phyloP scores from a whole-genome alignment of 2,329 filamentous ascomycete species.

The Geosmithia putterillii region DNA sequence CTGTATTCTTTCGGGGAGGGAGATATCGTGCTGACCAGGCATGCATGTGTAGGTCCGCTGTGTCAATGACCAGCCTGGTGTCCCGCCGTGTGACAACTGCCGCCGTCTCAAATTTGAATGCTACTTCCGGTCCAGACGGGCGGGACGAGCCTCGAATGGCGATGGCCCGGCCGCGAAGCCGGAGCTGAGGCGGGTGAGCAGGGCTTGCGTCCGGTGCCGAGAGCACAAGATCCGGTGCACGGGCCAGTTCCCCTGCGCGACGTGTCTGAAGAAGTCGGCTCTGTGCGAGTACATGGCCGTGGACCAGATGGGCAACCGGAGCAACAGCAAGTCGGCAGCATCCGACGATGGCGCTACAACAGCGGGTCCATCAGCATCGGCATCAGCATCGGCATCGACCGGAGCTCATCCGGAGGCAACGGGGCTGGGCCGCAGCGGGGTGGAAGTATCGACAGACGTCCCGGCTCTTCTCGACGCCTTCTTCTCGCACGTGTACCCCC shows the following conservation, averaged over 20 bases:
- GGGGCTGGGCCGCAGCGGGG: not conserved
- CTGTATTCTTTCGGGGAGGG: too few relatives aligned
- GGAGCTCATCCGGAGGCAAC: not conserved
- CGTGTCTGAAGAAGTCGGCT: conserved; percentile 2
- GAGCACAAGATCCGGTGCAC: conserved; percentile 5
- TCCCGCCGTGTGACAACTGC: conserved; percentile 4
- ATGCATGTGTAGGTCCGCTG: not conserved
- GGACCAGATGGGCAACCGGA: not conserved
- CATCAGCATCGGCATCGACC: not conserved
- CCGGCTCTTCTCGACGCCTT: conserved; percentile 8
- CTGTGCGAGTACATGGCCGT: conserved; percentile 2
- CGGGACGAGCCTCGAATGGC: not conserved
- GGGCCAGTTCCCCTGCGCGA: conserved; percentile 1
- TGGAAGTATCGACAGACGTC: not conserved
- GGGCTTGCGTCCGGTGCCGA: conserved; percentile 2
- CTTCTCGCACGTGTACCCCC: conserved; percentile 11
- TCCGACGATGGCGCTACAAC: not conserved
- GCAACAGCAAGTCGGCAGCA: not conserved
- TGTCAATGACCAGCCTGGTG: not conserved
- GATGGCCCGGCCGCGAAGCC: not conserved
- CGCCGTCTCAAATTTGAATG: conserved; percentile 2
- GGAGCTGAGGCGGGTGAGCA: conserved; percentile 2
- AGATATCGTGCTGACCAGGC: not conserved
- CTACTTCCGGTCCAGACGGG: not conserved
- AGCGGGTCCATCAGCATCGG: not conserved